These are phyloP conservation scores for Xanthoconium purpureum DNA, from an alignment of 768 basidiomycete genomes.

Conservation along the genomic window DNA sequence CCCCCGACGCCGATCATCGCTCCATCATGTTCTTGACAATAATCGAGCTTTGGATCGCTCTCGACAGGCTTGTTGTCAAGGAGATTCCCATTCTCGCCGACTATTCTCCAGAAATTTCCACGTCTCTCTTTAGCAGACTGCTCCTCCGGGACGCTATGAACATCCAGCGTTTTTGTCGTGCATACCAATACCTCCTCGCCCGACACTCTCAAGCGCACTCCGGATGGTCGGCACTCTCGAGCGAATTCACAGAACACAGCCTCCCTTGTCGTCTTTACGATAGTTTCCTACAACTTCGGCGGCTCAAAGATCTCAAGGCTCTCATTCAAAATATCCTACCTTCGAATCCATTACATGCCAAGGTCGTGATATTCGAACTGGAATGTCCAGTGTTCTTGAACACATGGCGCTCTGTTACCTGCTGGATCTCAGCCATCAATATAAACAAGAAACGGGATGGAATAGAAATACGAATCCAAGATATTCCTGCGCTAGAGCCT, in stretches of 20 bases:
- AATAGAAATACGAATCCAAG: not conserved
- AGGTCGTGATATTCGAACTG: not conserved
- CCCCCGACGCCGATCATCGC: not conserved
- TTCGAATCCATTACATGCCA: not conserved
- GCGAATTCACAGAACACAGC: not conserved
- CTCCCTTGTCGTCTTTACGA: not conserved
- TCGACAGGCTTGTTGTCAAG: not conserved
- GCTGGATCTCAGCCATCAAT: not conserved
- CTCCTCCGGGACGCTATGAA: not conserved
- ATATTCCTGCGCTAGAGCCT: not conserved
- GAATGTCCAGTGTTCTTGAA: not conserved
- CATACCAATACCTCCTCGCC: not conserved
- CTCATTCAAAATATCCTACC: not conserved
- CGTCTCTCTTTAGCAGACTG: not conserved
- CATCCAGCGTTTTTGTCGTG: not conserved
- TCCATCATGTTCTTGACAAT: not conserved
- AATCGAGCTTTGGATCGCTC: not conserved
- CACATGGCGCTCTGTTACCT: not conserved
- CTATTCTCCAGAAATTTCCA: not conserved
- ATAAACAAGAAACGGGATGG: not conserved
- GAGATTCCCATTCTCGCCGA: not conserved
- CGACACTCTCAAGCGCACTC: not conserved
- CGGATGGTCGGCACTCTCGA: not conserved
- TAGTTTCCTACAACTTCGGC: not conserved
- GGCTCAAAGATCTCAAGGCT: not conserved